Percentiles rank a stretch among this genome's conserved stretches.
Evolutionary conservation across 2,329 filamentous ascomycete genomes (phyloP).

Genomic region (Gremmenia infestans): DNA sequence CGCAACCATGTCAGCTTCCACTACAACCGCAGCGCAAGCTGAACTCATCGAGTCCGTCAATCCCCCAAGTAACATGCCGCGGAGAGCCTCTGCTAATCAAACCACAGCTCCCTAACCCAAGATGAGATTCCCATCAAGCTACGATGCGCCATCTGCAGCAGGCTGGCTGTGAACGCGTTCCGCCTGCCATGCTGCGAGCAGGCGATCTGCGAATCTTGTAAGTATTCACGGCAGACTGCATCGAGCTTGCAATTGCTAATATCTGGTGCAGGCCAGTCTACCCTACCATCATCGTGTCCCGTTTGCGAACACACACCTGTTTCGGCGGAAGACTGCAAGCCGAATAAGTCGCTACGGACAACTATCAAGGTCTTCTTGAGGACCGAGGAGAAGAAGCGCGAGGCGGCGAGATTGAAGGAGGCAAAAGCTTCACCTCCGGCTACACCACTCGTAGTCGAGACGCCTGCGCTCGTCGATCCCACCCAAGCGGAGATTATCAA

Average conservation of each 20-base stretch:
- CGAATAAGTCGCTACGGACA: conserved; percentile 85
- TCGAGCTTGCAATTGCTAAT: conserved; percentile 8
- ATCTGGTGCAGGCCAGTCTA: conserved; percentile 59
- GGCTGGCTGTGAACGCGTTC: conserved; percentile 84
- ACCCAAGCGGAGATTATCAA: background rate
- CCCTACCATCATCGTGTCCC: conserved; percentile 74
- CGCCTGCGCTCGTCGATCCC: conserved; percentile 3
- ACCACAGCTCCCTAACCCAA: conserved; percentile 29
- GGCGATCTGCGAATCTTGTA: conserved; percentile 87
- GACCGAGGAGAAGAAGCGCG: conserved; percentile 84
- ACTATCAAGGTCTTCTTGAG: conserved; percentile 89
- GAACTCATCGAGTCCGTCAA: conserved; percentile 31
- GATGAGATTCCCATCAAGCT: conserved; percentile 95
- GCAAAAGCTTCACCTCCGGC: conserved; percentile 34
- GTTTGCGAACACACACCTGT: conserved; percentile 91
- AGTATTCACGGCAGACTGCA: conserved; percentile 9
- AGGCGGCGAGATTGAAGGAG: conserved; percentile 50
- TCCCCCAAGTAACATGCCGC: background rate
- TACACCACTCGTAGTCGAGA: conserved; percentile 20
- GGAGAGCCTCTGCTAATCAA: conserved; percentile 8
- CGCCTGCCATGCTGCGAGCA: conserved; percentile 93
- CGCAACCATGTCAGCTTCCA: conserved; percentile 25
- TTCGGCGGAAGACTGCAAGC: conserved; percentile 77
- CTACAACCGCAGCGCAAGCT: conserved; percentile 27
- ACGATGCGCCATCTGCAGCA: conserved; percentile 89